Conservation (phyloP, 805 yeast species). For the Monosporozyma aerobia region DNA sequence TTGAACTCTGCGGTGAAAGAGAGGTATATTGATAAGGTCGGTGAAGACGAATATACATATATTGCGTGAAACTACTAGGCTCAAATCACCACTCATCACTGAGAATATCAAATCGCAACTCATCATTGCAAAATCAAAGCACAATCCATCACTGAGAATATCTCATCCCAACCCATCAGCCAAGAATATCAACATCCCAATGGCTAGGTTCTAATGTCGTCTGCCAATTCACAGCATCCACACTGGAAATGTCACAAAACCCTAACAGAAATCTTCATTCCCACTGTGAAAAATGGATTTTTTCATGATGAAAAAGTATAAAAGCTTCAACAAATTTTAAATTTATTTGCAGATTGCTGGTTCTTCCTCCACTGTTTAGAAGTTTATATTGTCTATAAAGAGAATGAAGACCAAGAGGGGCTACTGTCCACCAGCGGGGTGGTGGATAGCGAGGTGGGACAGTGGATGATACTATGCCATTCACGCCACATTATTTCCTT, state of each 20-base stretch:
- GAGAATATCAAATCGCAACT: neutral
- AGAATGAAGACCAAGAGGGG: neutral
- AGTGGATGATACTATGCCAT: neutral
- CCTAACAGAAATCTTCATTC: neutral
- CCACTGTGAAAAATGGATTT: neutral
- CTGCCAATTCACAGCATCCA: neutral
- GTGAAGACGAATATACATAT: neutral
- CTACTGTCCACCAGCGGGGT: neutral
- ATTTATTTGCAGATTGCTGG: neutral
- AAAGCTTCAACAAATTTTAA: neutral
- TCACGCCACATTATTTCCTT: neutral
- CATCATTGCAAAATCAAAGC: too few relatives aligned
- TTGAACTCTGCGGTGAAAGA: conserved; percentile 9
- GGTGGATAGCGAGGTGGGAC: neutral
- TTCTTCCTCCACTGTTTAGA: neutral
- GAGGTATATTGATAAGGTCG: conserved; percentile 1
- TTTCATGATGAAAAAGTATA: neutral
- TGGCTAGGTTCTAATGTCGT: too few relatives aligned
- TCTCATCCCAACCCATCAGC: neutral
- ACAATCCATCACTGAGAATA: neutral
- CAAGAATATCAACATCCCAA: too few relatives aligned
- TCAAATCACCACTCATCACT: neutral
- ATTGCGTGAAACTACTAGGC: neutral
- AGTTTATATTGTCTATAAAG: neutral
- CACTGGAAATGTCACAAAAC: neutral